Evolutionary conservation across 345 rosid genomes (phyloP).

Genomic region (Salix dunnii): DNA sequence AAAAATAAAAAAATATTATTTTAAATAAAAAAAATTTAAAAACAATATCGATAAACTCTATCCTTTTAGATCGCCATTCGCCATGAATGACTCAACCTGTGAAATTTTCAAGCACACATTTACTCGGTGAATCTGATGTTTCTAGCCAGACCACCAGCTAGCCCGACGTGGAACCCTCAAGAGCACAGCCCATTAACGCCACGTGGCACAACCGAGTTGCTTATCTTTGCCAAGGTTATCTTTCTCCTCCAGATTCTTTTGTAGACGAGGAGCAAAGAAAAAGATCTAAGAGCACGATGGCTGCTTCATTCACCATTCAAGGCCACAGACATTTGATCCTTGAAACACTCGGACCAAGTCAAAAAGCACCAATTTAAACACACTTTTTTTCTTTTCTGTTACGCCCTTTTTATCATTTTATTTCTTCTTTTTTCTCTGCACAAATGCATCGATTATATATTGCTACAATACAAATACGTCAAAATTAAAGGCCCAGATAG

Average conservation of each 20-base stretch:
- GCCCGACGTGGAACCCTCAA: constrained; percentile 29
- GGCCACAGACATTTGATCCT: constrained; percentile 40
- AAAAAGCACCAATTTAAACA: background rate
- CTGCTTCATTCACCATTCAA: constrained; percentile 16
- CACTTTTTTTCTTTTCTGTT: background rate
- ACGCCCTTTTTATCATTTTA: background rate
- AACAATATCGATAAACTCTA: background rate
- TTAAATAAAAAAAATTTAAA: too few species aligned
- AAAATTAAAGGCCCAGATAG: background rate
- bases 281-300: constrained; percentile 32
- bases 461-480: background rate
- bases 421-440: background rate
- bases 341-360: constrained; percentile 1
- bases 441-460: background rate
- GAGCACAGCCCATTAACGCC: constrained; percentile 20
- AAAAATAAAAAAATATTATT: too few species aligned
- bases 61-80: background rate
- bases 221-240: constrained; percentile 9
- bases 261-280: constrained; percentile 8
- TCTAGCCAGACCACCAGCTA: background rate
- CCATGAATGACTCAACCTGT: background rate
- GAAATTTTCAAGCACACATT: background rate
- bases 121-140: background rate
- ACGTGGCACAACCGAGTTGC: constrained; percentile 17
- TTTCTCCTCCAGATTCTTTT: background rate